These are phyloP conservation scores for Pouteria campechiana DNA, from an alignment of 179 eudicot genomes.

Conservation along the genomic window DNA sequence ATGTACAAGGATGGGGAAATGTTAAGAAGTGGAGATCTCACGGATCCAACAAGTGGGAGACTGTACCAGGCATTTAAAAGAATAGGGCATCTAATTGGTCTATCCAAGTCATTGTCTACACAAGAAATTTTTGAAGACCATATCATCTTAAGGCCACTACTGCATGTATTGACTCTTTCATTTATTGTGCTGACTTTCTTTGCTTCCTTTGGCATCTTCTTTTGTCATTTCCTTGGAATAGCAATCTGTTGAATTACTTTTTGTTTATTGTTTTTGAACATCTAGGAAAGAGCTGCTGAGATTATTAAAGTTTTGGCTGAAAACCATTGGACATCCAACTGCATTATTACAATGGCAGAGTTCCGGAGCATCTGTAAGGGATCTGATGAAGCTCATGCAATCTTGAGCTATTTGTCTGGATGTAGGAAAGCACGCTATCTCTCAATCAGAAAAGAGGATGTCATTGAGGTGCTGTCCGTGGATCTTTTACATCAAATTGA, in stretches of 20 bases:
- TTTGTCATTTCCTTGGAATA: not conserved
- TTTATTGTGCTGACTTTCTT: not conserved
- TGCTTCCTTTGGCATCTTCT: not conserved
- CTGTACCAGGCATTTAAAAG: slow-evolving; percentile 34
- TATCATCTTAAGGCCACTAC: slow-evolving; percentile 34
- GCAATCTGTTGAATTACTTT: not conserved
- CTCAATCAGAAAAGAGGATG: slow-evolving; percentile 25
- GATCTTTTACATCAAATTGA: not conserved
- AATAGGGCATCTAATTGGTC: slow-evolving; percentile 22
- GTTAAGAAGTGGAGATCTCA: slow-evolving; percentile 26
- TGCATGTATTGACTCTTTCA: slow-evolving; percentile 30
- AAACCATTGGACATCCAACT: slow-evolving; percentile 70
- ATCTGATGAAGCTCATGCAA: slow-evolving; percentile 40
- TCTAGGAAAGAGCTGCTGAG: slow-evolving; percentile 44
- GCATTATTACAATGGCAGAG: slow-evolving; percentile 58
- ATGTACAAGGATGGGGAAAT: slow-evolving; percentile 68
- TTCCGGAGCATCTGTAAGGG: slow-evolving; percentile 52
- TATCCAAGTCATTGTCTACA: slow-evolving; percentile 16
- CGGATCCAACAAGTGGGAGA: slow-evolving; percentile 35
- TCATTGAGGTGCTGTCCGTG: slow-evolving; percentile 43
- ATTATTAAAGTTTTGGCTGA: slow-evolving; percentile 40
- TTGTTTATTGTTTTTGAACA: slow-evolving; percentile 3
- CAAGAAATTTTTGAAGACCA: slow-evolving; percentile 26
- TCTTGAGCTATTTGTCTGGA: slow-evolving; percentile 59
- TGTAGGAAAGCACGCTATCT: slow-evolving; percentile 47